Evolutionary conservation across 2,329 filamentous ascomycete genomes (phyloP).

Genomic region (Fonsecaea pedrosoi): DNA sequence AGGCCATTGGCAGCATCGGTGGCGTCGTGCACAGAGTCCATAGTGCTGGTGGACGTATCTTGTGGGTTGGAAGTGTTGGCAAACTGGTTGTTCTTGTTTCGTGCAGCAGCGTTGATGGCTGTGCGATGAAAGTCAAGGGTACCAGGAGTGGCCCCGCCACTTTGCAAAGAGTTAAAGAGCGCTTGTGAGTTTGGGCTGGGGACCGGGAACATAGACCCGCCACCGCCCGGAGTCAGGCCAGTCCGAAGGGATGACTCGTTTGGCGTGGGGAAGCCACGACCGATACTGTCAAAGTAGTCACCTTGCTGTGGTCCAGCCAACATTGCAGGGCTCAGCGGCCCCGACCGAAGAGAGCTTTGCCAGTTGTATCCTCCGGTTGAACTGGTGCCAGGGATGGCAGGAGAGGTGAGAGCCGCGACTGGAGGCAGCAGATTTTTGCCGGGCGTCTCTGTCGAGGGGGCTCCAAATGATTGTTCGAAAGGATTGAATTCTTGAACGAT

Average conservation of each 20-base stretch:
- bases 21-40: slow-evolving; percentile 78
- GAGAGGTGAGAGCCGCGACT: slow-evolving; percentile 88
- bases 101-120: slow-evolving; percentile 78
- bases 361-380: slow-evolving; percentile 75
- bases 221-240: slow-evolving; percentile 90
- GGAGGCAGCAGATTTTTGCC: slow-evolving; percentile 83
- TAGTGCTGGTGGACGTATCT: slow-evolving; percentile 49
- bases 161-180: slow-evolving; percentile 78
- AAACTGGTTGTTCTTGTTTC: slow-evolving; percentile 62
- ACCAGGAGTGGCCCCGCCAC: slow-evolving; percentile 82
- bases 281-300: slow-evolving; percentile 86
- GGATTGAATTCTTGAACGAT: slow-evolving; percentile 83
- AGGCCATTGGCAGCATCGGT: slow-evolving; percentile 95
- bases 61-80: slow-evolving; percentile 53
- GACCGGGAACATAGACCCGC: slow-evolving; percentile 95
- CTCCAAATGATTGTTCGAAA: slow-evolving; percentile 92
- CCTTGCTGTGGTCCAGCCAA: slow-evolving; percentile 77
- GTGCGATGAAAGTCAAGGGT: slow-evolving; percentile 95
- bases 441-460: slow-evolving; percentile 74
- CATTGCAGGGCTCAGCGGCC: slow-evolving; percentile 96
- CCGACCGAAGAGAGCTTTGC: slow-evolving; percentile 80
- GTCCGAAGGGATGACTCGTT: slow-evolving; percentile 95
- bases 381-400: slow-evolving; percentile 78
- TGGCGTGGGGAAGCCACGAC: slow-evolving; percentile 88
- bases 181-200: slow-evolving; percentile 86